Base-by-base conservation (phyloP, 148 eudicot species). In the Mesembryanthemum crystallinum region DNA sequence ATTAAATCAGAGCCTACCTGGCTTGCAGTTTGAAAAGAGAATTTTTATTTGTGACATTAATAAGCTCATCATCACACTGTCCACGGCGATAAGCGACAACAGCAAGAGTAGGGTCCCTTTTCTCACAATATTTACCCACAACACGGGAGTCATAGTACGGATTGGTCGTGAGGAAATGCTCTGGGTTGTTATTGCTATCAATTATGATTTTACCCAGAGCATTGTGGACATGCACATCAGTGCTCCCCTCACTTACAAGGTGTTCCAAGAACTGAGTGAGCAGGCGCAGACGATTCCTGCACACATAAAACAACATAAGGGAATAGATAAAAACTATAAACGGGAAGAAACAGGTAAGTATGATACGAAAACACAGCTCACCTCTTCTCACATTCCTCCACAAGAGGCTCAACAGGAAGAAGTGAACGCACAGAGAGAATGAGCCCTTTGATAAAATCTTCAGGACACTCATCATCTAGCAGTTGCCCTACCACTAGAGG, bases 41-140 rank as follows among this genome's bases (percentile, higher is more conserved):
- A 70, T 94, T 94, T 84, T 90, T 94, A 70, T 87, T 92, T 28
- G 98, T 94, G 21, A 94, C 98, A 81, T 84, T 87, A 62, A 94
- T 89, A 65, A 94, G 95, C 75, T 94, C 98, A 83, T 94, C 97
- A 64, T 94, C 98, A 83, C 98, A 94, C 81, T 92, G 98, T 71
- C 98, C 98, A 82, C 96, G 84, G 64, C 96, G 91, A 73, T 94
- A 94, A 28, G 98, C 98, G 61, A 94, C 96, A 73, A 94, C 98
- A 45, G 98, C 98, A 73, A 94, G 98, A 32, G 97, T 94, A 62
- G 98, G 98, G 81, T 94, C 98, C 80, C 98, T 93, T 86, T 92
- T 94, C 85, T 94, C 98, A 81, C 98, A 94, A 71, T 94, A 94
- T 81, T 92, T 94, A 57, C 98, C 98, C 73, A 94, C 98, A 81